Percentiles rank a stretch among this genome's conserved stretches.
These are phyloP conservation scores for Aspergillus nomiae DNA, from an alignment of 2,329 filamentous ascomycete genomes.

Conservation along the genomic window DNA sequence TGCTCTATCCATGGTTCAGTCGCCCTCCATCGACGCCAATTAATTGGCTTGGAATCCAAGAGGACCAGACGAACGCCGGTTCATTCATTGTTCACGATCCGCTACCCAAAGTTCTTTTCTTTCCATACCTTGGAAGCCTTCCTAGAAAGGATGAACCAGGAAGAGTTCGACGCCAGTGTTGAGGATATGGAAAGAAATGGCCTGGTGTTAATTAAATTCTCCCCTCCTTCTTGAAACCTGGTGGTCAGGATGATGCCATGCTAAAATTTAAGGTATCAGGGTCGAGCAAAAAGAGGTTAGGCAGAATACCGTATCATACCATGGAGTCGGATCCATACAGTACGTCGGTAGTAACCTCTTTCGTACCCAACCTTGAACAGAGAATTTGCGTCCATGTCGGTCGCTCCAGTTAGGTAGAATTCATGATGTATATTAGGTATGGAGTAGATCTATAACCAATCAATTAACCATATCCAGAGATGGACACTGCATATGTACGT, in stretches of 20 bases:
- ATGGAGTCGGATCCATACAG: background rate
- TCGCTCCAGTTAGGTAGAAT: background rate
- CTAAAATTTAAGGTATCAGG: background rate
- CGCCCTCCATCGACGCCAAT: background rate
- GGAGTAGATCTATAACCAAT: background rate
- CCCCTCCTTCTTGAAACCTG: background rate
- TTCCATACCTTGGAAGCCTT: background rate
- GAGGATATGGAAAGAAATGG: background rate
- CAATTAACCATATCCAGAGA: background rate
- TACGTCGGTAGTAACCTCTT: background rate
- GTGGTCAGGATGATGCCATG: background rate
- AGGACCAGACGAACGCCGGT: background rate
- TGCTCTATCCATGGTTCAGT: background rate
- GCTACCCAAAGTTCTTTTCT: background rate
- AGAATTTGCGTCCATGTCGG: background rate
- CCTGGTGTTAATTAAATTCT: background rate
- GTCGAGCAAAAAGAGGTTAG: background rate
- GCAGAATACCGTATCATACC: background rate
- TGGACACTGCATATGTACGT: constrained; percentile 1
- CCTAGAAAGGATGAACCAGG: background rate
- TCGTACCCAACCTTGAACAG: background rate
- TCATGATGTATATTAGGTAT: background rate
- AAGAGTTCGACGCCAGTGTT: background rate
- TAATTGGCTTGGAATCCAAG: background rate
- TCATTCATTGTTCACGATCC: background rate